Evolutionary conservation across 2,329 filamentous ascomycete species (phyloP), one percentile per base, ranked within the genome.

Genomic region (Exophiala alcalophila): DNA sequence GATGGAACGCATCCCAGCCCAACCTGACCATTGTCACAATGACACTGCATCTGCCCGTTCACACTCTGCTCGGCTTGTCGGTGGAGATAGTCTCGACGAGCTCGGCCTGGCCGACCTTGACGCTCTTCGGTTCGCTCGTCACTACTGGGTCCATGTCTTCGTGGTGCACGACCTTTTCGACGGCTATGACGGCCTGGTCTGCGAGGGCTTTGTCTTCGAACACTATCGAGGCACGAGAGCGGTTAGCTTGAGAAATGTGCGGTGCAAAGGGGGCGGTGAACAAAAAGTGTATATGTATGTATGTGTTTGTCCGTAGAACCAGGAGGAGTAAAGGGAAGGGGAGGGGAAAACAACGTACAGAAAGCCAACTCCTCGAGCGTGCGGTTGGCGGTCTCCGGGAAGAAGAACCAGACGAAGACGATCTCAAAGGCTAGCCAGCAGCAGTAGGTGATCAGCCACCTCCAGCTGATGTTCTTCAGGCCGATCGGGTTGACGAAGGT

Each of bases 281-380:
- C n/a, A n/a, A n/a, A n/a, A n/a, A n/a, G n/a, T n/a, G n/a, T n/a
- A n/a, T n/a, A n/a, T n/a, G n/a, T n/a, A n/a, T n/a, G n/a, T n/a
- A n/a, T n/a, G n/a, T n/a, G n/a, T n/a, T n/a, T n/a, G n/a, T n/a
- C n/a, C n/a, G n/a, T n/a, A n/a, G n/a, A n/a, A n/a, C n/a, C 27
- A 28, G 28, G 27, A 33, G 24, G 16, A 25, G 15, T 10, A 9
- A 14, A 30, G 28, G 33, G 10, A 15, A 33, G 18, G 8, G 27
- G 12, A 14, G 8, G 4, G 24, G 14, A 19, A 3, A 19, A 10
- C 12, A 6, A 43, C 57, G 49, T 56, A 57, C 42, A 57, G 59
- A 72, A 71, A 8, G 69, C 65, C 46, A 73, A 51, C 41, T 73
- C 69, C 53, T 72, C 68, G 16, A 72, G 57, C 0, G 68, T 71